Conservation (phyloP, 345 rosid species). For the Aquilaria sinensis region DNA sequence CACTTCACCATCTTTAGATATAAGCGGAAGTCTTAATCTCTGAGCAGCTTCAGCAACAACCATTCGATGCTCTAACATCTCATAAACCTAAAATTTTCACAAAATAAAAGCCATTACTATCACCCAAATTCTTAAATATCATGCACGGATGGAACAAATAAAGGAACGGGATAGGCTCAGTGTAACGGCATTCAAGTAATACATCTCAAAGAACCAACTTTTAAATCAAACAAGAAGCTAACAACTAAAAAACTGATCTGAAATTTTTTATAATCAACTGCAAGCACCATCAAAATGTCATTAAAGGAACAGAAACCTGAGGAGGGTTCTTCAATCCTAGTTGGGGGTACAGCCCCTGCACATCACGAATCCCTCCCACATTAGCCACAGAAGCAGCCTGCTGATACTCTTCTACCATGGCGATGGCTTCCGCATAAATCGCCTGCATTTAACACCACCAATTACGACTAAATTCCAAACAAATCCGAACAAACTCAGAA, state of each 20-base stretch:
- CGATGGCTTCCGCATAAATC: constrained; percentile 74
- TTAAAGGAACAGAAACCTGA: constrained; percentile 37
- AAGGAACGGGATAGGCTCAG: too few relatives aligned
- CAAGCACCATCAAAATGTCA: neutral
- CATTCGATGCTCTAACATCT: constrained; percentile 80
- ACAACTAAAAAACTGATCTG: neutral
- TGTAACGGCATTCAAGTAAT: too few relatives aligned
- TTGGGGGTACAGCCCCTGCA: constrained; percentile 58
- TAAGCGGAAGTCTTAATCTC: constrained; percentile 86
- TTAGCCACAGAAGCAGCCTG: constrained; percentile 70
- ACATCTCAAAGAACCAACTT: too few relatives aligned
- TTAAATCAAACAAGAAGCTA: too few relatives aligned
- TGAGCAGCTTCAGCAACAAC: constrained; percentile 97
- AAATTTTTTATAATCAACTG: neutral
- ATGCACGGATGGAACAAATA: neutral
- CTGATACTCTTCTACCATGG: constrained; percentile 94
- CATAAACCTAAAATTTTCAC: constrained; percentile 55
- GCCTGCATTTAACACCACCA: constrained; percentile 37
- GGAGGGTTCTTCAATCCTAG: constrained; percentile 72
- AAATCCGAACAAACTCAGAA: neutral
- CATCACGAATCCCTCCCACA: constrained; percentile 75
- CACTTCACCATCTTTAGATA: constrained; percentile 88
- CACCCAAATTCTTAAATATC: neutral
- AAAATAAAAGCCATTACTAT: neutral
- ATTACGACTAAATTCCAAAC: neutral